Evolutionary conservation across 176 grass and related monocot species (phyloP).

Genomic region (Phoenix dactylifera): DNA sequence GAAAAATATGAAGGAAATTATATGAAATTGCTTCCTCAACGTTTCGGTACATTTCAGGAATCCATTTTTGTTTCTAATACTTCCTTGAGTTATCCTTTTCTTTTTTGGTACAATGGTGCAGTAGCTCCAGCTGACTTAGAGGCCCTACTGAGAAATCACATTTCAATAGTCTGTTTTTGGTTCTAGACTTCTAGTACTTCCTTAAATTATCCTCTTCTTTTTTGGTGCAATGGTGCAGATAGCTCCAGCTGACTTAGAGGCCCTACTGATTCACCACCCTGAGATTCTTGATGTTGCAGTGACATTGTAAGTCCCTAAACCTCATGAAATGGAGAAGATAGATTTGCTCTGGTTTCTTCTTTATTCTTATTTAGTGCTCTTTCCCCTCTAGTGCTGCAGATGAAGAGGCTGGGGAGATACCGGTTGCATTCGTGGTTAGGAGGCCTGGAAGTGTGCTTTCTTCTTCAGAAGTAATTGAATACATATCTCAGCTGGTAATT

Average conservation of each 20-base stretch:
- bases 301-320: constrained; percentile 47
- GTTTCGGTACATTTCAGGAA: too few relatives aligned
- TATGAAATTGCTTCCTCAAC: too few relatives aligned
- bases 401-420: constrained; percentile 83
- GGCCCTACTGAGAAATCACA: constrained; percentile 26
- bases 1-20: too few relatives aligned
- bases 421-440: constrained; percentile 75
- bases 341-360: background rate
- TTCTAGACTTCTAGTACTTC: too few relatives aligned
- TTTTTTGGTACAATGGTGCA: constrained; percentile 10
- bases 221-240: constrained; percentile 34
- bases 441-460: constrained; percentile 58
- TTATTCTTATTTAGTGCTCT: constrained; percentile 7
- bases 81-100: too few relatives aligned
- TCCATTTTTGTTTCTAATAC: too few relatives aligned
- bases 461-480: constrained; percentile 55
- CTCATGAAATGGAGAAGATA: background rate
- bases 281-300: constrained; percentile 74
- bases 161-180: too few relatives aligned
- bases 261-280: constrained; percentile 54
- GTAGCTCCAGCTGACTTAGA: constrained; percentile 83
- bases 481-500: constrained; percentile 77
- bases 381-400: constrained; percentile 40
- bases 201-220: too few relatives aligned
- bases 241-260: constrained; percentile 79